Evolutionary conservation across 2,329 filamentous ascomycete species (phyloP).

Genomic region (Trichoderma citrinoviride): DNA sequence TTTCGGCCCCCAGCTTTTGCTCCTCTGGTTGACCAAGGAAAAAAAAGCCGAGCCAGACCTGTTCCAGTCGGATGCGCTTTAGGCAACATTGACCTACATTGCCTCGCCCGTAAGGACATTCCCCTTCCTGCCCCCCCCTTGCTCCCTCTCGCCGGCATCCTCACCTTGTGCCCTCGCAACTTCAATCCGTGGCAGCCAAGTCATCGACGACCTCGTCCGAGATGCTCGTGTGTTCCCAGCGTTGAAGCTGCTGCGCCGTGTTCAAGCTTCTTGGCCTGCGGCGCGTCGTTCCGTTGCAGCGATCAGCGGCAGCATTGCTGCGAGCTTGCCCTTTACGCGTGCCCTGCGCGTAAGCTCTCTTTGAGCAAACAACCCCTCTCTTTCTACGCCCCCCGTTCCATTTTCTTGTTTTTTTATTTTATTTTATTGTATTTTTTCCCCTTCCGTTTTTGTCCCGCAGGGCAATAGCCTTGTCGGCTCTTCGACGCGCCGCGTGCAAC

Average conservation of each 20-base stretch:
- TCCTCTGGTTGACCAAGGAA: conserved; percentile 25
- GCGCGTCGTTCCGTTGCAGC: conserved; percentile 22
- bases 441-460: not conserved
- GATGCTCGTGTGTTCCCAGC: conserved; percentile 17
- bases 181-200: conserved; percentile 4
- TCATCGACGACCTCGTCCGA: conserved; percentile 6
- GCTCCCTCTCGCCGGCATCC: conserved; percentile 23
- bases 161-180: conserved; percentile 24
- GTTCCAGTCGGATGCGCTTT: conserved; percentile 29
- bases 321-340: conserved; percentile 21
- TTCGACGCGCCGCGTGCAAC: conserved; percentile 8
- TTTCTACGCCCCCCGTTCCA: not conserved
- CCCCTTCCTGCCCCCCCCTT: conserved; percentile 24
- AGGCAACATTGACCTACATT: conserved; percentile 30
- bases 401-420: not conserved
- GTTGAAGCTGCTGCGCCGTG: conserved; percentile 7
- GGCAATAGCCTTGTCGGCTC: conserved; percentile 5
- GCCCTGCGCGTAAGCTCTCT: conserved; percentile 18
- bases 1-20: conserved; percentile 26
- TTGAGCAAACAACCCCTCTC: conserved; percentile 21
- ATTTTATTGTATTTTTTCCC: not conserved
- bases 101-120: conserved; percentile 38
- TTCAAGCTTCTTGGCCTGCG: conserved; percentile 16
- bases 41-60: conserved; percentile 24
- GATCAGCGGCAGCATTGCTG: conserved; percentile 7